These are phyloP conservation scores for Gautieria morchelliformis DNA, from an alignment of 768 basidiomycete genomes.

Conservation along the genomic window DNA sequence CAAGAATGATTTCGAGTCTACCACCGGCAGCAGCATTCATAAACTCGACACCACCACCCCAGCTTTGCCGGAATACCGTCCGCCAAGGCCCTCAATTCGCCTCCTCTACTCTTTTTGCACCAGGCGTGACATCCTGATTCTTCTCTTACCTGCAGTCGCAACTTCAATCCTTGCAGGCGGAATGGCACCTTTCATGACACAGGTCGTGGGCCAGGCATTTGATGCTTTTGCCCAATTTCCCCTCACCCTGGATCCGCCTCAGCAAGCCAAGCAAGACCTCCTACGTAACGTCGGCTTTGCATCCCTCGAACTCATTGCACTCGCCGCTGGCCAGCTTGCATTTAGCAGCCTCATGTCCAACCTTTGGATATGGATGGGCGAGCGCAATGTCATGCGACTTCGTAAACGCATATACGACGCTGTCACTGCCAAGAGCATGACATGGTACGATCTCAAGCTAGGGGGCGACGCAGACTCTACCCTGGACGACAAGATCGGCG, in stretches of 20 bases:
- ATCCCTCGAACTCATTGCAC: slow-evolving; percentile 54
- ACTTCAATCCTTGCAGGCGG: slow-evolving; percentile 57
- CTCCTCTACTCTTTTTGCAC: slow-evolving; percentile 62
- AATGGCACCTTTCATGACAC: slow-evolving; percentile 80
- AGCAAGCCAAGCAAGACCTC: slow-evolving; percentile 39
- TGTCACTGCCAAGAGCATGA: slow-evolving; percentile 62
- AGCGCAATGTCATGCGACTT: slow-evolving; percentile 62
- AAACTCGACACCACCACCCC: slow-evolving; percentile 1
- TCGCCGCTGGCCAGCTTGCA: slow-evolving; percentile 56
- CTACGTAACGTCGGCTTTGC: slow-evolving; percentile 48
- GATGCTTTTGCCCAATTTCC: slow-evolving; percentile 58
- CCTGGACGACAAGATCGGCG: slow-evolving; percentile 37
- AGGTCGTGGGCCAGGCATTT: slow-evolving; percentile 70
- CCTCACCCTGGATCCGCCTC: slow-evolving; percentile 27
- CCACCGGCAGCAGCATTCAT: background rate
- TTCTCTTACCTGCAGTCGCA: slow-evolving; percentile 55
- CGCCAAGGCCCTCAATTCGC: slow-evolving; percentile 41
- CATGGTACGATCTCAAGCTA: slow-evolving; percentile 87
- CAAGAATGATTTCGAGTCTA: background rate
- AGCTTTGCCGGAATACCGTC: slow-evolving; percentile 10
- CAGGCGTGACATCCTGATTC: slow-evolving; percentile 40
- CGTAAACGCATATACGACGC: slow-evolving; percentile 59
- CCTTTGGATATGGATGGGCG: slow-evolving; percentile 85
- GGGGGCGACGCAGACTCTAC: slow-evolving; percentile 39
- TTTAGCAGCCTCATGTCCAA: slow-evolving; percentile 67